Evolutionary conservation across 768 basidiomycete genomes (phyloP), one percentile per base, ranked within the genome.

Genomic region (Naganishia kalamii): DNA sequence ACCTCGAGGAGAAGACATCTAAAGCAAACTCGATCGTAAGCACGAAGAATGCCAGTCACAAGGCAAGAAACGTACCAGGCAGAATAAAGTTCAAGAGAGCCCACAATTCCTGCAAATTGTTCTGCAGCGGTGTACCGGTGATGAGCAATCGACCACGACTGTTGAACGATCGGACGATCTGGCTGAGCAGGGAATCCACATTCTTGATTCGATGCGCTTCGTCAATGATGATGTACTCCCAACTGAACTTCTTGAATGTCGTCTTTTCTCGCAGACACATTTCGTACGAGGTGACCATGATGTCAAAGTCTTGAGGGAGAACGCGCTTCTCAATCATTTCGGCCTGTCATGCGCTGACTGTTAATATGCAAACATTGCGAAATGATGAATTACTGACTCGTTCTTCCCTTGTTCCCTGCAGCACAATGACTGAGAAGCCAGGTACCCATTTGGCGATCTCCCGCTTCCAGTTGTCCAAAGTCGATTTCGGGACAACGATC

Each of bases 161-260:
- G 71, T 85, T 84, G 79, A 97, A 98, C 2, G 88, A 81, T 52
- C 94, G 85, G 51, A 98, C 91, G 72, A 99, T 97, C 79, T 96
- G 91, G 17, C 87, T 87, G 17, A 99, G 84, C 72, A 98, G 88
- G 13, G 91, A 94, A 77, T 97, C 91, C 70, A 94, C 92, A 76
- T 98, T 98, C 81, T 98, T 98, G 84, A 99, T 99, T 25, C 96
- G 88, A 74, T 99, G 94, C 0, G 94, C 94, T 80, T 99, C 94
- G 79, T 99, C 94, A 73, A 99, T 98, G 69, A 89, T 85, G 78
- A 97, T 97, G 79, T 98, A 98, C 78, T 94, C 90, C 81, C 97
- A 98, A 0, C 88, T 88, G 77, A 97, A 90, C 77, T 94, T 94
- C 79, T 90, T 91, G 68, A 98, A 82, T 0, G 88, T 84, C n/a